These are phyloP conservation scores for Syzygium syzygioides DNA, from an alignment of 441 rosid species.

Conservation along the genomic window DNA sequence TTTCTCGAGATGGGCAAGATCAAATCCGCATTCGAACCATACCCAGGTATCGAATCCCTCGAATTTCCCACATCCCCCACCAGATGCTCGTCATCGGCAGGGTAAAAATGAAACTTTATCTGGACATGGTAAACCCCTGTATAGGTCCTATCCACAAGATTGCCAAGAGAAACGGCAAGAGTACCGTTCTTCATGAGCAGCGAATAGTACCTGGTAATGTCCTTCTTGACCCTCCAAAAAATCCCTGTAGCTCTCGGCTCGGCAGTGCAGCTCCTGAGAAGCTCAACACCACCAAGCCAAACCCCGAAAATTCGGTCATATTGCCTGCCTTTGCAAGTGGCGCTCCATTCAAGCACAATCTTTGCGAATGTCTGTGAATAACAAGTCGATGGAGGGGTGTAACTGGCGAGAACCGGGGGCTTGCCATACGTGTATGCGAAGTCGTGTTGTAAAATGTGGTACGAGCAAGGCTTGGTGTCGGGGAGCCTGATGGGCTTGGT, in stretches of 20 bases:
- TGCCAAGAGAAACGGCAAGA: conserved; percentile 60
- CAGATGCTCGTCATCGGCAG: conserved; percentile 14
- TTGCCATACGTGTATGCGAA: conserved; percentile 62
- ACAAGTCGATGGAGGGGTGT: conserved; percentile 55
- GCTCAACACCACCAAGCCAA: conserved; percentile 85
- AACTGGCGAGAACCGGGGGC: conserved; percentile 46
- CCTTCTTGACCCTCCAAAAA: conserved; percentile 76
- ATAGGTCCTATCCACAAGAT: conserved; percentile 50
- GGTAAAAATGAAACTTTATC: conserved; percentile 57
- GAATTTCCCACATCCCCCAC: background rate
- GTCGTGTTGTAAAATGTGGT: conserved; percentile 53
- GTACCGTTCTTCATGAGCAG: conserved; percentile 45
- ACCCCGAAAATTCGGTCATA: conserved; percentile 83
- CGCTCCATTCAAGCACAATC: conserved; percentile 68
- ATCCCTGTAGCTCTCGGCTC: conserved; percentile 78
- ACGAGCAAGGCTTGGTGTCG: conserved; percentile 35
- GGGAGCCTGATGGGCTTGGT: conserved; percentile 62
- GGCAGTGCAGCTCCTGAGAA: conserved; percentile 92
- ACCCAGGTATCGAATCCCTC: conserved; percentile 13
- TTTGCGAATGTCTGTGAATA: conserved; percentile 45
- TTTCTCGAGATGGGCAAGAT: conserved; percentile 74
- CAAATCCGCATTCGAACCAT: conserved; percentile 54
- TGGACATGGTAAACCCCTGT: conserved; percentile 83
- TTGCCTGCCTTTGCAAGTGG: conserved; percentile 68
- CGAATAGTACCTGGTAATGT: conserved; percentile 70